These are phyloP conservation scores for Sphagnurus paluster DNA, from an alignment of 1,284 basidiomycete genomes.

Conservation along the genomic window DNA sequence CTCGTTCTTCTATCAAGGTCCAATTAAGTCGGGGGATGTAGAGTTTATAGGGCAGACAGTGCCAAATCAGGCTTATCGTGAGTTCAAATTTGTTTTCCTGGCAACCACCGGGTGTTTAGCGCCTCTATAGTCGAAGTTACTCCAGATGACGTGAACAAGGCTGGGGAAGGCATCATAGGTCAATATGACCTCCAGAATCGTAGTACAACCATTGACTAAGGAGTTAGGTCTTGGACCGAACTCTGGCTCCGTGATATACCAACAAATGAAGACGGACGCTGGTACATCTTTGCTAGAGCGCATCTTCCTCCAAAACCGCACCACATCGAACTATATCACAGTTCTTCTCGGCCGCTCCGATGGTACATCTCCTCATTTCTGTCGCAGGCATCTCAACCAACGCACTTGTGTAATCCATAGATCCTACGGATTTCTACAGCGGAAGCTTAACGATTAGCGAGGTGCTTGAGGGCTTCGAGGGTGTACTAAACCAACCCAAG, in stretches of 20 bases:
- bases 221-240: constrained; percentile 51
- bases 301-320: constrained; percentile 58
- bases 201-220: background rate
- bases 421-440: constrained; percentile 40
- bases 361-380: constrained; percentile 23
- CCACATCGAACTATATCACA: constrained; percentile 57
- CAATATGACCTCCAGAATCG: background rate
- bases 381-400: background rate
- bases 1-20: constrained; percentile 22
- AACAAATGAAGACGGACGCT: constrained; percentile 23
- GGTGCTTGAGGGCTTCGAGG: constrained; percentile 39
- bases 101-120: background rate
- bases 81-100: constrained; percentile 22
- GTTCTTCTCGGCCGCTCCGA: constrained; percentile 49
- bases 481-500: constrained; percentile 42
- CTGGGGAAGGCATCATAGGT: constrained; percentile 45
- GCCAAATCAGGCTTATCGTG: constrained; percentile 63
- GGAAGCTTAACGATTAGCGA: constrained; percentile 52
- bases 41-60: constrained; percentile 56
- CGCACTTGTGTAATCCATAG: constrained; percentile 12
- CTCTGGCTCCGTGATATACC: constrained; percentile 41
- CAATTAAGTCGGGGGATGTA: constrained; percentile 49
- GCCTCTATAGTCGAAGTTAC: constrained; percentile 34
- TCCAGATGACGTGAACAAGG: constrained; percentile 28
- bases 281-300: constrained; percentile 57